These are phyloP conservation scores for Trichoderma gamsii DNA, from an alignment of 495 filamentous ascomycete genomes.

Conservation along the genomic window DNA sequence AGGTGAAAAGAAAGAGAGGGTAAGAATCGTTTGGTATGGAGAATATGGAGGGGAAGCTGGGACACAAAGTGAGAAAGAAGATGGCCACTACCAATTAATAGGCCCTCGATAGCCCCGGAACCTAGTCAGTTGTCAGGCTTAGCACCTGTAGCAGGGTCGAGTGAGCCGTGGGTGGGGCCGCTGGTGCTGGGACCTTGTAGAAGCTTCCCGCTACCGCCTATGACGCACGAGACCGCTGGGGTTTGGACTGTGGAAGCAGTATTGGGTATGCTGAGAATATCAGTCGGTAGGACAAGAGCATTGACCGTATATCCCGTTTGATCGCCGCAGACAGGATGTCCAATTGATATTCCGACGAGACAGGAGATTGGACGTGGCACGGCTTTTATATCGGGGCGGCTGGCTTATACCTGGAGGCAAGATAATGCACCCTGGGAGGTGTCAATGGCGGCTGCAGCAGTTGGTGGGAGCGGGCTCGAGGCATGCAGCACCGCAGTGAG, in stretches of 20 bases:
- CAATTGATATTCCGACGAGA: no score
- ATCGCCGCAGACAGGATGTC: no score
- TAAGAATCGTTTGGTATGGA: neutral
- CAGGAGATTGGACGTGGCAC: no score
- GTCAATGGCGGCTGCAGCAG: no score
- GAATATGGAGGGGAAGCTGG: slow-evolving; percentile 1
- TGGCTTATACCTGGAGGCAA: no score
- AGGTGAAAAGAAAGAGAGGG: neutral
- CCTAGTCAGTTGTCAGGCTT: neutral
- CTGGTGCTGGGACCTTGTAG: slow-evolving; percentile 10
- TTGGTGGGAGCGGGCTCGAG: no score
- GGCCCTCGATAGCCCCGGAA: neutral
- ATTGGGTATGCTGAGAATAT: neutral
- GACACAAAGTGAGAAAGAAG: neutral
- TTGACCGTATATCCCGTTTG: neutral
- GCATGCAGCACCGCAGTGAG: no score
- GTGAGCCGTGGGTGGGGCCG: slow-evolving; percentile 9
- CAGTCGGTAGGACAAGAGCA: neutral
- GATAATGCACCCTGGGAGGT: no score
- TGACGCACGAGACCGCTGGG: neutral
- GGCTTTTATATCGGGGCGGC: no score
- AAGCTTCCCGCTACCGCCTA: slow-evolving; percentile 1
- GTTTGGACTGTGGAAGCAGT: neutral
- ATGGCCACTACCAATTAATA: neutral
- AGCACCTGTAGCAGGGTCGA: neutral